Evolutionary conservation across 441 rosid species (phyloP).

Genomic region (Omphalea diandra): DNA sequence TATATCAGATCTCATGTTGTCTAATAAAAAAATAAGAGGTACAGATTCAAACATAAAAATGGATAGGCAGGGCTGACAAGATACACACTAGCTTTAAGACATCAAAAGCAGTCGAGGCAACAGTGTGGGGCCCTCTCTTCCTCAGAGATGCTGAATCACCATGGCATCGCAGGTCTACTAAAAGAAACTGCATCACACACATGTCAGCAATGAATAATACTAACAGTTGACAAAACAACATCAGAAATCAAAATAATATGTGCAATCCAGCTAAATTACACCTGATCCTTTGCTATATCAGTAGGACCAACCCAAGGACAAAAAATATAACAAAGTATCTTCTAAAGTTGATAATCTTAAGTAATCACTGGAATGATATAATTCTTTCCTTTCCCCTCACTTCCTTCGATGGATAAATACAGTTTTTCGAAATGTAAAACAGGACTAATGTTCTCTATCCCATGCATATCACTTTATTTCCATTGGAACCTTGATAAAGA

Average conservation of each 20-base stretch:
- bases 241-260: neutral
- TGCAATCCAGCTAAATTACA: neutral
- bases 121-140: slow-evolving; percentile 75
- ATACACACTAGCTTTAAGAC: slow-evolving; percentile 77
- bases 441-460: neutral
- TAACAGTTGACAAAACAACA: neutral
- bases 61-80: slow-evolving; percentile 10
- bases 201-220: slow-evolving; percentile 5
- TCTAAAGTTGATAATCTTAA: neutral
- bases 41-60: slow-evolving; percentile 18
- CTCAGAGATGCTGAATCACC: slow-evolving; percentile 83
- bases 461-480: neutral
- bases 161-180: slow-evolving; percentile 90
- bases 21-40: neutral
- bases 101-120: slow-evolving; percentile 83
- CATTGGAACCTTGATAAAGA: neutral
- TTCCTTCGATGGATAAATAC: neutral
- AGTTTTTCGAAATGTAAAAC: neutral
- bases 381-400: neutral
- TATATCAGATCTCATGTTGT: neutral
- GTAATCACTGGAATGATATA: neutral
- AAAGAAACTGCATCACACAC: slow-evolving; percentile 62
- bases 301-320: neutral
- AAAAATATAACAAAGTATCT: neutral
- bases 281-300: neutral